Conservation (phyloP, 2,329 filamentous ascomycete genomes). For the Aspergillus puulaauensis region DNA sequence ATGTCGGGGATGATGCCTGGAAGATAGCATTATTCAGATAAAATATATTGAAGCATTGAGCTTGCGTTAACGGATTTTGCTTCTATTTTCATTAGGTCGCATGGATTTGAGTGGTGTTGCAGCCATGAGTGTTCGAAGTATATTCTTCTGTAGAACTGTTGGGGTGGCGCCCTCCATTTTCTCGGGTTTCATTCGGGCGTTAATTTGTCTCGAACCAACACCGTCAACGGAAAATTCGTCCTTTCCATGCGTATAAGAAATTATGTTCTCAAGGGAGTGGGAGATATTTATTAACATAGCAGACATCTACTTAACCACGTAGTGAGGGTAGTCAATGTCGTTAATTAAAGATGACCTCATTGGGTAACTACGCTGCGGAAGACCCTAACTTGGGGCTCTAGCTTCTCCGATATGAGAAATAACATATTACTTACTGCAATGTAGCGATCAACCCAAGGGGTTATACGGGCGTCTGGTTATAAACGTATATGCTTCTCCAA, state of each 20-base stretch:
- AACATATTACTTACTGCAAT: no score
- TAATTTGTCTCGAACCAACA: neutral
- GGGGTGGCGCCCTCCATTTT: no score
- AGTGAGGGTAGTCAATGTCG: neutral
- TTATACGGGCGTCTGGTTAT: no score
- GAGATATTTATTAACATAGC: neutral
- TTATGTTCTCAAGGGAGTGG: no score
- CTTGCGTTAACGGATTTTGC: no score
- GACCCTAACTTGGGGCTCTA: neutral
- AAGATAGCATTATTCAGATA: neutral
- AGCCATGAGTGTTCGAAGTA: neutral
- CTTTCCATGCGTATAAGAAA: no score
- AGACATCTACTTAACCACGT: neutral
- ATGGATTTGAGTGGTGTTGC: neutral
- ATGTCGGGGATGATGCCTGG: neutral
- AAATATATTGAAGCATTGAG: no score
- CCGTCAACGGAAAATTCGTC: no score
- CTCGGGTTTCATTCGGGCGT: no score
- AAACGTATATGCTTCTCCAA: neutral
- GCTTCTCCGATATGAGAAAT: neutral
- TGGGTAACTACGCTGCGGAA: neutral
- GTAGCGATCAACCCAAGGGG: no score
- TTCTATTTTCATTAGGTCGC: neutral
- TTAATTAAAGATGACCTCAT: neutral
- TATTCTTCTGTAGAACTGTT: neutral